phyloP scores from a whole-genome alignment of 495 filamentous ascomycete genomes.

The Neurospora cerealis region DNA sequence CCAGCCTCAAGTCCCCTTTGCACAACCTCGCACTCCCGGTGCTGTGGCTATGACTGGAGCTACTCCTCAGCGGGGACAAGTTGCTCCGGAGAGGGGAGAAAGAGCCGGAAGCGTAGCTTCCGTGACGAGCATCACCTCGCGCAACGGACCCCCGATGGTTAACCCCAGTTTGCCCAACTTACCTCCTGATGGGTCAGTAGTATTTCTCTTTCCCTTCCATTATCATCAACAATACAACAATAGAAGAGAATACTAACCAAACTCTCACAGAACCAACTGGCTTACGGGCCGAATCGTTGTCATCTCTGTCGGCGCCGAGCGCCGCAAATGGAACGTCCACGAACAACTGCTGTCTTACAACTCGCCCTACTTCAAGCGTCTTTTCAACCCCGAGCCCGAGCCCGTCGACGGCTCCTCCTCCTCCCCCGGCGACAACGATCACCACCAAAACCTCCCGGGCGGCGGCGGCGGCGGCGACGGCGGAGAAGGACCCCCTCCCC shows the following conservation, averaged over 20 bases:
- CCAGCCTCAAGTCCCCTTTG: neutral
- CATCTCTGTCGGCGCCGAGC: slow-evolving; percentile 8
- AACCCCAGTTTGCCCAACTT: neutral
- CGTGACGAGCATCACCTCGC: neutral
- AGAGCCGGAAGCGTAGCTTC: neutral
- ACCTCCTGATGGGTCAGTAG: neutral
- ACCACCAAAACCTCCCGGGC: neutral
- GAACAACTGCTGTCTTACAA: slow-evolving; percentile 14
- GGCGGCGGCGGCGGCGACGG: too few relatives aligned
- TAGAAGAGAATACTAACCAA: neutral
- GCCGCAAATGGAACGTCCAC: slow-evolving; percentile 14
- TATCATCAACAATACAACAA: neutral
- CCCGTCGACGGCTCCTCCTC: neutral
- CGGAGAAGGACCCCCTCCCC: too few relatives aligned
- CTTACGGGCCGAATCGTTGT: slow-evolving; percentile 16
- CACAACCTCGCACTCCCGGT: neutral
- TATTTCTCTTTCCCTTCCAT: neutral
- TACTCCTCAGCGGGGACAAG: neutral
- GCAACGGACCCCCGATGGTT: neutral
- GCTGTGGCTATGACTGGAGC: neutral
- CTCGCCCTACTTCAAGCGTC: slow-evolving; percentile 13
- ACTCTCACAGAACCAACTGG: slow-evolving; percentile 1
- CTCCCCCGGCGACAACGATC: neutral
- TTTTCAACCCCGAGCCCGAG: slow-evolving; percentile 2
- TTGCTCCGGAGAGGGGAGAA: neutral